A percentile compares a stretch with the other conserved stretches of the same genome.
phyloP scores from a whole-genome alignment of 2,329 filamentous ascomycete species.

The Hyphodiscus sp. region DNA sequence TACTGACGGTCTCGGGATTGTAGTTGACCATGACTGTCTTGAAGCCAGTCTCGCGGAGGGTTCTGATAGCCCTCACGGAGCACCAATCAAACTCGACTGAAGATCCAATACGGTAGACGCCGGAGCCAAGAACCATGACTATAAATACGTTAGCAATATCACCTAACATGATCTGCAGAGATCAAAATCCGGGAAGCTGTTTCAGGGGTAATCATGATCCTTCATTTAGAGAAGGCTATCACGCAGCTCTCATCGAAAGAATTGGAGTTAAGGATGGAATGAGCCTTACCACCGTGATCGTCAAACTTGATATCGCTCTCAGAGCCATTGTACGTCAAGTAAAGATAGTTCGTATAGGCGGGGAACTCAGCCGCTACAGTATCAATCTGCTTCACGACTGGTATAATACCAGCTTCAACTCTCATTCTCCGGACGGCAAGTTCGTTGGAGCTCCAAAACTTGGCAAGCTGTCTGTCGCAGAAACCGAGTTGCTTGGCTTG shows the following conservation, averaged over 20 bases:
- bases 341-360: conserved; percentile 90
- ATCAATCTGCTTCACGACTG: conserved; percentile 96
- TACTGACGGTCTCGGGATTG: conserved; percentile 84
- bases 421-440: conserved; percentile 78
- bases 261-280: too few relatives aligned
- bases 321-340: conserved; percentile 88
- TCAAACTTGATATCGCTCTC: conserved; percentile 79
- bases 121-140: conserved; percentile 86
- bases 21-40: conserved; percentile 98
- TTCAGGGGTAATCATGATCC: conserved; percentile 1
- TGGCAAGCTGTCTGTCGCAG: conserved; percentile 86
- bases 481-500: conserved; percentile 92
- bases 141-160: neutral
- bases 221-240: neutral
- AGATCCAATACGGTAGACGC: conserved; percentile 94
- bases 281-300: conserved; percentile 57
- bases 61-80: conserved; percentile 88
- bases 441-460: conserved; percentile 93
- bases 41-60: conserved; percentile 72
- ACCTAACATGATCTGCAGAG: neutral
- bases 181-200: neutral
- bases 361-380: conserved; percentile 97
- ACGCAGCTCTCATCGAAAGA: conserved; percentile 40
- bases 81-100: conserved; percentile 99
- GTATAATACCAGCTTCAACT: conserved; percentile 78